Percentiles rank a stretch among this genome's conserved stretches.
Conservation (phyloP, 2,329 filamentous ascomycete species). For the Pyrenophora seminiperda region DNA sequence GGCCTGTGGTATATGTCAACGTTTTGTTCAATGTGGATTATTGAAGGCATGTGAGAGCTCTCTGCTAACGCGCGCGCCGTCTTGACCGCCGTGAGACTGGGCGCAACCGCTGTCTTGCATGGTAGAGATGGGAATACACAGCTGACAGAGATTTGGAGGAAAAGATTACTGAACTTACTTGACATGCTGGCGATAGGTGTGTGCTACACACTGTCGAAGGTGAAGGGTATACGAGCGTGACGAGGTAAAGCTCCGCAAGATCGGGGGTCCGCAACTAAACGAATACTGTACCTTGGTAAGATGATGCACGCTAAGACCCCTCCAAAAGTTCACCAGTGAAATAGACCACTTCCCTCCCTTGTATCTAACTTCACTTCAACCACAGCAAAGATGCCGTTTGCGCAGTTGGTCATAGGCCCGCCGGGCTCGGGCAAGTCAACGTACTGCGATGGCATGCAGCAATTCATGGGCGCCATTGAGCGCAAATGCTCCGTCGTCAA, state of each 20-base stretch:
- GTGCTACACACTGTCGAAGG: slow-evolving; percentile 3
- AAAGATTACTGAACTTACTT: slow-evolving; percentile 19
- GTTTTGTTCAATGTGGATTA: slow-evolving; percentile 5
- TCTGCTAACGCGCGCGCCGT: not conserved
- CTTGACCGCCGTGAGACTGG: no score
- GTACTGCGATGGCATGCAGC: slow-evolving; percentile 98
- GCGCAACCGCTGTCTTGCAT: no score
- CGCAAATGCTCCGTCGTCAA: slow-evolving; percentile 95
- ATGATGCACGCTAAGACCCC: slow-evolving; percentile 22
- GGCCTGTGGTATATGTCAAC: slow-evolving; percentile 46
- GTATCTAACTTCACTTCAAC: not conserved
- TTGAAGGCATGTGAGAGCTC: not conserved
- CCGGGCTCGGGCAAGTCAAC: slow-evolving; percentile 96
- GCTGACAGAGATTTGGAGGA: not conserved
- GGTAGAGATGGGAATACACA: not conserved
- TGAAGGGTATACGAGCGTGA: no score
- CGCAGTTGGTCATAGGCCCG: slow-evolving; percentile 89
- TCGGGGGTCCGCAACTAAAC: slow-evolving; percentile 22
- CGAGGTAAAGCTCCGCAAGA: slow-evolving; percentile 22
- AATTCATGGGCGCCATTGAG: slow-evolving; percentile 95
- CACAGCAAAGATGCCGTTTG: slow-evolving; percentile 58
- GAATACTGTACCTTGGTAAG: no score
- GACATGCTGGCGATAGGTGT: slow-evolving; percentile 34
- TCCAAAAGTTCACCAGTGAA: slow-evolving; percentile 17
- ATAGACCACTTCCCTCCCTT: not conserved